These are phyloP conservation scores for Eimeria sp. DNA, from an alignment of 169 alveolate genomes.

Conservation along the genomic window DNA sequence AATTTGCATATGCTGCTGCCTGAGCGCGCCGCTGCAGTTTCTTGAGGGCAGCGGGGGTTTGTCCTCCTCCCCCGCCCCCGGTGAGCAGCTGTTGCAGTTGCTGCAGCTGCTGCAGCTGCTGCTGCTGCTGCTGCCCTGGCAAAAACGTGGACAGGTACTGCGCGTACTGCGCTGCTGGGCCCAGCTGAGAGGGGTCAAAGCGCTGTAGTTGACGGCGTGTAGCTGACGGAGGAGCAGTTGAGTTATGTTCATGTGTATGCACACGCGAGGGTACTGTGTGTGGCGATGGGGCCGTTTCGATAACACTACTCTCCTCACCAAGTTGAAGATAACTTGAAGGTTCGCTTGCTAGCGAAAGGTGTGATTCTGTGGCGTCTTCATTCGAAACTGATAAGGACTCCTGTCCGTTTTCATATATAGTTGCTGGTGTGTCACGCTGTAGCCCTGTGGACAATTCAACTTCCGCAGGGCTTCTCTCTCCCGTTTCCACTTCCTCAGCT, in stretches of 20 bases:
- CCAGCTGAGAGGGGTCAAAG: constrained; percentile 8
- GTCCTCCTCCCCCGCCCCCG: neutral
- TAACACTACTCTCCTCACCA: neutral
- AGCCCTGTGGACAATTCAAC: neutral
- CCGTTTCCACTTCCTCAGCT: neutral
- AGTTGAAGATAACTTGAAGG: neutral
- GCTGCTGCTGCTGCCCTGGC: constrained; percentile 41
- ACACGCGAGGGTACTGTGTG: neutral
- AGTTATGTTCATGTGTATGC: neutral
- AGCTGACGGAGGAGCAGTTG: neutral
- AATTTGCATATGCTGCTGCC: constrained; percentile 60
- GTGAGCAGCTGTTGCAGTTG: constrained; percentile 7
- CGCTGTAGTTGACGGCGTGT: constrained; percentile 9
- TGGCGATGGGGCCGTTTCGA: neutral
- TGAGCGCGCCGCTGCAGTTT: constrained; percentile 37
- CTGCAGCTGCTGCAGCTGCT: constrained; percentile 24
- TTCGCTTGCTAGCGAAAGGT: neutral
- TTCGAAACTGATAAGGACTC: neutral
- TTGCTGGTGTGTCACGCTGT: neutral
- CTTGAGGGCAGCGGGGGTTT: constrained; percentile 7
- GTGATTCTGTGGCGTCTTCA: neutral
- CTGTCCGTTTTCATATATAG: neutral
- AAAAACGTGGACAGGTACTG: constrained; percentile 34
- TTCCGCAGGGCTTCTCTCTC: neutral
- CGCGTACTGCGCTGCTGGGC: constrained; percentile 46